Conservation (phyloP, 2,329 filamentous ascomycete genomes). For the Arthrobotrys conoides region DNA sequence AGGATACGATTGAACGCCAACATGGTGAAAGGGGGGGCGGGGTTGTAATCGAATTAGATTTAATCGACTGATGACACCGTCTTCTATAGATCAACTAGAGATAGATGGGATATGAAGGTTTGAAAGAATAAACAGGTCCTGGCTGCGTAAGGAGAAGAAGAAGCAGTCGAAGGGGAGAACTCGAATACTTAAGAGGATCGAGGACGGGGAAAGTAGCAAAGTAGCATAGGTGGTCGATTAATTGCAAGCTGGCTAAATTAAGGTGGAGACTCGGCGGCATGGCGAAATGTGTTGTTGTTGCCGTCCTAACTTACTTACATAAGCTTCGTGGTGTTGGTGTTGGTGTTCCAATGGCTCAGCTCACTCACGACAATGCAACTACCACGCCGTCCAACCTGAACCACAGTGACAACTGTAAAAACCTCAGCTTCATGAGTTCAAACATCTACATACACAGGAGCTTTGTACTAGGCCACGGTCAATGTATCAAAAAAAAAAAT, state of each 20-base stretch:
- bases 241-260: constrained; percentile 36
- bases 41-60: constrained; percentile 30
- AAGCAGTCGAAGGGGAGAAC: constrained; percentile 20
- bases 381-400: neutral
- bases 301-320: neutral
- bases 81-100: constrained; percentile 45
- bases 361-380: too few relatives aligned
- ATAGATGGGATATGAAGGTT: neutral
- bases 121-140: constrained; percentile 29
- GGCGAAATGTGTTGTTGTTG: constrained; percentile 16
- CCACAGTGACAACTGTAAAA: neutral
- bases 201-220: neutral
- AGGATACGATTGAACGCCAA: constrained; percentile 80
- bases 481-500: neutral
- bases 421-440: neutral
- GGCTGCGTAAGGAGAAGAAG: constrained; percentile 14
- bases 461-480: neutral
- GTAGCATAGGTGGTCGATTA: constrained; percentile 5
- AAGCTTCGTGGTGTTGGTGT: constrained; percentile 4
- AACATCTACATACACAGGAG: neutral
- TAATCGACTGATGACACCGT: constrained; percentile 8
- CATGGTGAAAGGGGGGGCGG: constrained; percentile 72
- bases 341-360: neutral
- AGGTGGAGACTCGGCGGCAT: constrained; percentile 17
- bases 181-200: constrained; percentile 46